Evolutionary conservation across 176 grass and related monocot genomes (phyloP).

Genomic region (Oryza glaberrima): DNA sequence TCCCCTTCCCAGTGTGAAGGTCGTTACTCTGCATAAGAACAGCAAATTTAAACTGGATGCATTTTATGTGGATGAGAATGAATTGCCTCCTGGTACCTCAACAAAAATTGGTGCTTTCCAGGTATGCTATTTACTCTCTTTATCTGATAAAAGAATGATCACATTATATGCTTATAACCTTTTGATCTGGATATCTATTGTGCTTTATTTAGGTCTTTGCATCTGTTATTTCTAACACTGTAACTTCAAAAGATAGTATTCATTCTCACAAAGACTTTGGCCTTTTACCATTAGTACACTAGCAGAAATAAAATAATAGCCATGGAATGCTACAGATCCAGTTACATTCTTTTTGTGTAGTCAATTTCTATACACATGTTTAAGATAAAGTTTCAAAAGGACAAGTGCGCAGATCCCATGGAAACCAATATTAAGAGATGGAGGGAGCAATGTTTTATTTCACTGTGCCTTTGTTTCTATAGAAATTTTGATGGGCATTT

Average conservation of each 20-base stretch:
- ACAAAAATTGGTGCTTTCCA: slow-evolving; percentile 76
- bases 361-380: not conserved
- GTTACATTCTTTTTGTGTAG: not conserved
- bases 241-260: not conserved
- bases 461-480: not conserved
- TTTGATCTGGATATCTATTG: slow-evolving; percentile 27
- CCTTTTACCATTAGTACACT: not conserved
- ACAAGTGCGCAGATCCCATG: not conserved
- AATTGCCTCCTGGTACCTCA: slow-evolving; percentile 67
- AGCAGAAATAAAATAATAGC: not conserved
- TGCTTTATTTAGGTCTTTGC: not conserved
- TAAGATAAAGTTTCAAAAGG: not conserved
- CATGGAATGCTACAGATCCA: not conserved
- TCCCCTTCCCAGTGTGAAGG: slow-evolving; percentile 86
- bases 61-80: slow-evolving; percentile 77
- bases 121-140: slow-evolving; percentile 47
- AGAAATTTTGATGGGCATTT: slow-evolving; percentile 3
- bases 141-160: not conserved
- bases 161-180: not conserved
- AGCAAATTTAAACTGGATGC: slow-evolving; percentile 75
- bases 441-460: slow-evolving; percentile 7
- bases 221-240: not conserved
- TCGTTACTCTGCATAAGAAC: slow-evolving; percentile 59
- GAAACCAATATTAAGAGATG: not conserved
- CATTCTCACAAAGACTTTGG: not conserved